Base-by-base conservation (phyloP, 352 stramenopile species). In the Phytopythium aichiense region DNA sequence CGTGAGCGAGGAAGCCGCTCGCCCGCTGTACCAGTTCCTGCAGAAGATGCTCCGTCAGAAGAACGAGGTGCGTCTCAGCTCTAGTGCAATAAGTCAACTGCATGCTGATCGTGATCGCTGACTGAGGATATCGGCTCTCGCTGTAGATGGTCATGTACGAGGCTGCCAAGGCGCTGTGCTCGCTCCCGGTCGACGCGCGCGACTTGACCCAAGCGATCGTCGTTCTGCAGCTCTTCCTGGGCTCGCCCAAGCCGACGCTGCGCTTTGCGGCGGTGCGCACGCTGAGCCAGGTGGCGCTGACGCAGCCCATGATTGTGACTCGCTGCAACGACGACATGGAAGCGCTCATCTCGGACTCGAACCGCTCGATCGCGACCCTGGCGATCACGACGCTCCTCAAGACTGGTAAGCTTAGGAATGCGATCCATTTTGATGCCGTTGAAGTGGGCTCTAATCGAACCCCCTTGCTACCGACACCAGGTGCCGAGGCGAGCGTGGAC, bases 241-340 rank as follows among this genome's bases (percentile, higher is more conserved):
- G 89, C 30, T 98, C 89, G 33, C 94, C 95, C 43, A 99, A 99
- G 74, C 94, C 97, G 15, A 91, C 95, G 7, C 83, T 98, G 20
- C 91, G 97, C 38, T 99, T 99, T 72, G 97, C 97, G 30, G 94
- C 97, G 12, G 97, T 99, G 66, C 88, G 97, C 53, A 99, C 95
- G 18, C 79, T 99, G 13, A 98, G 89, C 66, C 81, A 98, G 25
- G 84, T 98, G 43, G 89, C 92, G 18, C 62, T 94, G 30, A 94
- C 80, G 20, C 89, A 99, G 63, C 97, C 97, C 2, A 88, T 98
- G 66, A 78, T 98, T 51, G 96, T 99, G 3, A 95, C 95, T 31
- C 97, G 97, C 64, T 99, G 96, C 77, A 99, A 99, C 72, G 92
- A 99, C 61, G 98, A 99, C 69, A 95, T 99, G 83, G 97, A 99